These are phyloP conservation scores for Sphenostylis stenocarpa DNA, from an alignment of 306 rosid genomes.

Conservation along the genomic window DNA sequence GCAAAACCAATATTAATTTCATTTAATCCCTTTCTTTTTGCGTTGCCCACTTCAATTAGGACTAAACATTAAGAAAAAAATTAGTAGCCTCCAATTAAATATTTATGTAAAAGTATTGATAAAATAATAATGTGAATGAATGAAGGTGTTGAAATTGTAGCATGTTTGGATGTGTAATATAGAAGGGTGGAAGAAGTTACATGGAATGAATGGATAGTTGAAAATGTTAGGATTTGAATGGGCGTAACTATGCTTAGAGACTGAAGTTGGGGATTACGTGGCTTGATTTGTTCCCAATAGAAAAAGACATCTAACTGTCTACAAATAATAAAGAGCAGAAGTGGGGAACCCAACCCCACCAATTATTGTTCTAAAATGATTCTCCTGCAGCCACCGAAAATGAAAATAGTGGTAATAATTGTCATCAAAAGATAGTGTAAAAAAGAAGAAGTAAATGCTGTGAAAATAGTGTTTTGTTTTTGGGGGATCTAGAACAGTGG, in stretches of 20 bases:
- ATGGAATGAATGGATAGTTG: too few species aligned
- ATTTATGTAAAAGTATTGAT: too few species aligned
- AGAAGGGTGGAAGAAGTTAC: too few species aligned
- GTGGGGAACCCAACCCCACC: conserved; percentile 36
- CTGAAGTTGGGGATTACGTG: conserved; percentile 25
- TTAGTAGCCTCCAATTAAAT: too few species aligned
- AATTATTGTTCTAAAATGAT: conserved; percentile 31
- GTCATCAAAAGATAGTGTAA: background rate
- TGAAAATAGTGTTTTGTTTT: background rate
- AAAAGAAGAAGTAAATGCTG: background rate
- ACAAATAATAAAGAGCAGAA: background rate
- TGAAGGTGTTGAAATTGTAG: too few species aligned
- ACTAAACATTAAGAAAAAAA: background rate
- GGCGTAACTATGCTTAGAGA: too few species aligned
- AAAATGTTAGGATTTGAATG: too few species aligned
- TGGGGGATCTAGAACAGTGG: background rate
- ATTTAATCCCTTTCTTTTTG: background rate
- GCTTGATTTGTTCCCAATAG: background rate
- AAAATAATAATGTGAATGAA: too few species aligned
- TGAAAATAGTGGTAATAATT: conserved; percentile 1
- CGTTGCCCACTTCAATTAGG: background rate
- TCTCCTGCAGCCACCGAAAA: conserved; percentile 15
- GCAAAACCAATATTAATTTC: background rate
- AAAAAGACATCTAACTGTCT: conserved; percentile 27
- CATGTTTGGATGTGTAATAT: too few species aligned